These are phyloP conservation scores for Tetracentron sinense DNA, from an alignment of 164 flowering plant species.

Conservation along the genomic window DNA sequence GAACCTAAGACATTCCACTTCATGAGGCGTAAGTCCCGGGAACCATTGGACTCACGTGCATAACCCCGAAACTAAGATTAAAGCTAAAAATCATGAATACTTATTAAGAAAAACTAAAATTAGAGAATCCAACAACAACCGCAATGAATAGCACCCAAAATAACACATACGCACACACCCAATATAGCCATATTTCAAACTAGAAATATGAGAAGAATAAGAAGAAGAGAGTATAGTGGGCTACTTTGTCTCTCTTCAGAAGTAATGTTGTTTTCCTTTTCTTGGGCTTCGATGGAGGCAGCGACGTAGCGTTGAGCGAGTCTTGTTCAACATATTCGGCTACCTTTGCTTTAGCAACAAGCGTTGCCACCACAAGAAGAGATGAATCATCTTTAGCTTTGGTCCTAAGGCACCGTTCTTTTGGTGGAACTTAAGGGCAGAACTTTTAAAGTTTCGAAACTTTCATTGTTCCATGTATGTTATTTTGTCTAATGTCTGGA, in stretches of 20 bases:
- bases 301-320: conserved; percentile 15
- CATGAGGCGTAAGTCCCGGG: no score
- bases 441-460: no score
- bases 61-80: no score
- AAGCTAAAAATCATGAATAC: no score
- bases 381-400: conserved; percentile 10
- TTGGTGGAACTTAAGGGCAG: no score
- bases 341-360: conserved; percentile 32
- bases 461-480: no score
- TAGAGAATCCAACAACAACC: not conserved
- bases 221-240: no score
- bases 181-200: not conserved
- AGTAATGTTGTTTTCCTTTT: conserved; percentile 85
- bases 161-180: not conserved
- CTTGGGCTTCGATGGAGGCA: conserved; percentile 53
- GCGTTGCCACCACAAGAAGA: conserved; percentile 30
- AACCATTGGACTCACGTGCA: no score
- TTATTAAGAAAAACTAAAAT: no score
- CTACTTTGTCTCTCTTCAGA: conserved; percentile 83
- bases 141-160: not conserved
- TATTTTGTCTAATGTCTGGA: no score
- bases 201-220: not conserved
- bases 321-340: conserved; percentile 29
- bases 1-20: no score
- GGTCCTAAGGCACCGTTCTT: no score